These are phyloP conservation scores for Schwanniomyces pseudopolymorphus DNA, from an alignment of 805 yeast species.

Conservation along the genomic window DNA sequence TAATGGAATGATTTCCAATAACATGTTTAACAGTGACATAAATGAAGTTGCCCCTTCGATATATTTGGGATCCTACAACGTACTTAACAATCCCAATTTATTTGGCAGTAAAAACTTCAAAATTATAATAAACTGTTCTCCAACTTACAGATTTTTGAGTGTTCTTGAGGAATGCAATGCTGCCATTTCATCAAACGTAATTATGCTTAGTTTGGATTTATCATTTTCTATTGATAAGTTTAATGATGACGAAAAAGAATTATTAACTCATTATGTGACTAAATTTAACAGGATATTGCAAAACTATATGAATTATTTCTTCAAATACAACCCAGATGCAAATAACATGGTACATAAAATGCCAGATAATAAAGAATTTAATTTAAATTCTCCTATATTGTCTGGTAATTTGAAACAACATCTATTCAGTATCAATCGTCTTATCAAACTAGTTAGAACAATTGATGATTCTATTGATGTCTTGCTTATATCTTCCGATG, in stretches of 20 bases:
- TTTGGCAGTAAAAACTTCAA: slow-evolving; percentile 27
- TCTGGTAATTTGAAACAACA: slow-evolving; percentile 36
- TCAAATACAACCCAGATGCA: slow-evolving; percentile 30
- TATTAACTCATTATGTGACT: slow-evolving; percentile 23
- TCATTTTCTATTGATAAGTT: slow-evolving; percentile 19
- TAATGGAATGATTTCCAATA: background rate
- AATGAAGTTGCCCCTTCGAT: slow-evolving; percentile 28
- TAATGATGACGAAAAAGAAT: slow-evolving; percentile 14
- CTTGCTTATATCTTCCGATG: slow-evolving; percentile 33
- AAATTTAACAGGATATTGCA: slow-evolving; percentile 35
- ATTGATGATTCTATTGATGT: slow-evolving; percentile 32
- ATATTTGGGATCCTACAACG: slow-evolving; percentile 24
- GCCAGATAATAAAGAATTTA: slow-evolving; percentile 23
- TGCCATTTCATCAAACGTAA: slow-evolving; percentile 34
- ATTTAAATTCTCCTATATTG: slow-evolving; percentile 33
- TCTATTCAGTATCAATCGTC: slow-evolving; percentile 35
- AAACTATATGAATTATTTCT: slow-evolving; percentile 37
- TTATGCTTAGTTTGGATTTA: slow-evolving; percentile 39
- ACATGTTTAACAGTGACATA: slow-evolving; percentile 4
- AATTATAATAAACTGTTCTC: slow-evolving; percentile 39
- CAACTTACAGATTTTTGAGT: slow-evolving; percentile 29
- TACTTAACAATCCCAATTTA: slow-evolving; percentile 11
- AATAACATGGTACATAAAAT: slow-evolving; percentile 27
- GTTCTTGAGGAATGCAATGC: slow-evolving; percentile 19
- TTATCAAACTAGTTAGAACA: slow-evolving; percentile 32